phyloP scores from a whole-genome alignment of 305 asterid species.

The Galium porrigens region DNA sequence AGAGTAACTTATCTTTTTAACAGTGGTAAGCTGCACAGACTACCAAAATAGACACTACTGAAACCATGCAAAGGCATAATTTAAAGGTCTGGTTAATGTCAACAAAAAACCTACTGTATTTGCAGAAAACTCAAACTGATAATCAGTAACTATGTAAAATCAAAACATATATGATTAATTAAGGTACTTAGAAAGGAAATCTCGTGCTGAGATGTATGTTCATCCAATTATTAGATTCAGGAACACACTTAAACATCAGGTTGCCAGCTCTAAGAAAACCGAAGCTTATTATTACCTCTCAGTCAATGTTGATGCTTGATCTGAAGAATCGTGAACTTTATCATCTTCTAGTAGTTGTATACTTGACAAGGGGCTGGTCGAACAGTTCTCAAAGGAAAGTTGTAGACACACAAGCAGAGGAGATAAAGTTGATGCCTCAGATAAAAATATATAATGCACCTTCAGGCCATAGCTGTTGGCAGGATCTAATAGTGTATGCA shows the following conservation, averaged over 20 bases:
- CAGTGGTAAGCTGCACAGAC: background rate
- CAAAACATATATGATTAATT: background rate
- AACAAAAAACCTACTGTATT: background rate
- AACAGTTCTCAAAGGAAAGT: slow-evolving; percentile 48
- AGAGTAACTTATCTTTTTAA: background rate
- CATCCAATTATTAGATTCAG: background rate
- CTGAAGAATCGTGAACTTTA: slow-evolving; percentile 35
- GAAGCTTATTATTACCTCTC: slow-evolving; percentile 17
- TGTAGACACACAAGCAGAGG: slow-evolving; percentile 48
- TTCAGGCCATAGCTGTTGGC: slow-evolving; percentile 67
- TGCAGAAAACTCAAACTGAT: background rate
- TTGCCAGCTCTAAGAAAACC: slow-evolving; percentile 3
- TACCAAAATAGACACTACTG: background rate
- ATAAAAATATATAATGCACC: slow-evolving; percentile 51
- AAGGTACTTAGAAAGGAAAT: background rate
- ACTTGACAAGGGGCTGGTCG: slow-evolving; percentile 53
- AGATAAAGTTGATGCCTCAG: slow-evolving; percentile 59
- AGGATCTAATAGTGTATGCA: slow-evolving; percentile 54
- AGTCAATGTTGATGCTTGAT: slow-evolving; percentile 25
- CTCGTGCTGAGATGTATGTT: background rate
- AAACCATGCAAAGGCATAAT: too few species aligned
- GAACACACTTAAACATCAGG: background rate
- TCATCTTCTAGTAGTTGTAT: slow-evolving; percentile 48
- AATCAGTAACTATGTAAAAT: background rate
- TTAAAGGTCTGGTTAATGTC: background rate